Evolutionary conservation across 2,329 filamentous ascomycete species (phyloP), one percentile per base, ranked within the genome.

Genomic region (Fusarium anguioides): DNA sequence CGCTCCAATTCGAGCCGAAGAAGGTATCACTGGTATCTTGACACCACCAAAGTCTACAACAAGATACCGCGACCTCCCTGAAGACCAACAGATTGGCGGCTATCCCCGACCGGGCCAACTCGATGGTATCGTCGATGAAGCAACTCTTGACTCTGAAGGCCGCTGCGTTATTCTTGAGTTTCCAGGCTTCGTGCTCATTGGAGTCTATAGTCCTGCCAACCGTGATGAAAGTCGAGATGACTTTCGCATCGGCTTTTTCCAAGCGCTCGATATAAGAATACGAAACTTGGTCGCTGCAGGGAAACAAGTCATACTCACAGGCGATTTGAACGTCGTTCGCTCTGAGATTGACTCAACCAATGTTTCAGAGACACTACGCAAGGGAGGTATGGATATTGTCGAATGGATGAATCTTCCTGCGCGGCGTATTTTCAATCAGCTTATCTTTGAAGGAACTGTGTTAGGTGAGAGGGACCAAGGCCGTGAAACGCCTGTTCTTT

Each of bases 141-240:
- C 84, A 4, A 84, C 84, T 1, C 86, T 98, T 9, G 96, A 99
- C 76, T 92, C 92, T 0, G 96, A 99, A 81, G 96, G 96, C 1
- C 90, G 96, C 45, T 97, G 94, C 71, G 88, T 98, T 9, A 84
- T 97, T 40, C 84, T 99, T 5, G 96, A 98, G 75, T 98, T 99
- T 70, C 93, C 94, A 0, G 94, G 93, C 5, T 98, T 99, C 76
- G 93, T 99, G 6, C 85, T 99, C 17, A 87, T 99, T 48, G 96
- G 95, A 6, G 90, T 96, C 4, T 98, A 99, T 79, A 93, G 92
- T 71, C 96, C 96, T 12, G 96, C 95, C 21, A 94, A 91, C 72
- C 89, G 94, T 59, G 94, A 97, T 72, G 93, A 96, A 63, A 87
- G 88, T 5, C 87, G 96, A 24, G 90, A 94, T 70, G 89, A 91